Conservation (phyloP, 805 yeast genomes). For the Myxozyma monticola region DNA sequence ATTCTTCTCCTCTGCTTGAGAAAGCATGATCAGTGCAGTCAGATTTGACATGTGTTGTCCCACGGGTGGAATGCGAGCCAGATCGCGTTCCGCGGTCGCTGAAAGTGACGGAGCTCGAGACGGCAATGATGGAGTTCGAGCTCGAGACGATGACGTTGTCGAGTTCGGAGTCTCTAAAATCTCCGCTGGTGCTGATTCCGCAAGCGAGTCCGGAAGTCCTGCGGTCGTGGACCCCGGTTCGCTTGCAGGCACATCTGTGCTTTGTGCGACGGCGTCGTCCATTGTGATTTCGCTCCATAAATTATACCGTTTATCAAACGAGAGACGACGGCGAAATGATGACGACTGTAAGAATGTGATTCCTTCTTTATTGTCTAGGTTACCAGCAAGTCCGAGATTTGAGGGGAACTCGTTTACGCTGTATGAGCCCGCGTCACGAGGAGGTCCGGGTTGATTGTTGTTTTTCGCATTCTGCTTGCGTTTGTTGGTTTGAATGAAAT, state of each 20-base stretch:
- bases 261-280: constrained; percentile 17
- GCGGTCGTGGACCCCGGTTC: neutral
- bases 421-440: constrained; percentile 6
- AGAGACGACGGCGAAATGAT: constrained; percentile 15
- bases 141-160: neutral
- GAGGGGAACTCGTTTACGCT: constrained; percentile 3
- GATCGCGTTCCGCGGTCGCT: neutral
- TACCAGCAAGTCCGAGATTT: constrained; percentile 26
- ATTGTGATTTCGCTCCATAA: constrained; percentile 24
- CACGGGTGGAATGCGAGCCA: constrained; percentile 3
- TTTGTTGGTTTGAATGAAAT: constrained; percentile 14
- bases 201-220: too few species aligned
- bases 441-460: neutral
- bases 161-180: neutral
- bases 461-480: constrained; percentile 2
- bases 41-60: constrained; percentile 24
- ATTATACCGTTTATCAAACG: constrained; percentile 17
- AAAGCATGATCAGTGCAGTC: constrained; percentile 35
- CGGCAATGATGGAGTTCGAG: neutral
- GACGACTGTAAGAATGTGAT: constrained; percentile 26
- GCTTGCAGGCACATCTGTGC: neutral
- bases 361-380: constrained; percentile 20
- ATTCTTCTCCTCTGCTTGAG: constrained; percentile 36
- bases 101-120: neutral
- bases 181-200: neutral